Evolutionary conservation across 257 asterid species (phyloP).

Genomic region (Solanum habrochaites): DNA sequence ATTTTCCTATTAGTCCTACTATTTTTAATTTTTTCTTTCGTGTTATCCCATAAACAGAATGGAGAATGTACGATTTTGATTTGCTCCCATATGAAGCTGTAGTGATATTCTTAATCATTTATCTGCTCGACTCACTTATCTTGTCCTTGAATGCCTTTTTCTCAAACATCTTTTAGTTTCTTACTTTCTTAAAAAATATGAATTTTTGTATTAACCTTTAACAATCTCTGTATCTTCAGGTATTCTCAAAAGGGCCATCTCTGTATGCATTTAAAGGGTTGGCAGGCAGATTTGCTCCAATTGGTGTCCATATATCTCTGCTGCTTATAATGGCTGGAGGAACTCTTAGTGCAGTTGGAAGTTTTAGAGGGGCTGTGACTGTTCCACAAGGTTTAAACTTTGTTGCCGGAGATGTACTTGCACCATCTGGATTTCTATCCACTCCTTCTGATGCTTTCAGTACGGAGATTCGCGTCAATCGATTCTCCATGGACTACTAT

Average conservation of each 20-base stretch:
- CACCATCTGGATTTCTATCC: slow-evolving; percentile 64
- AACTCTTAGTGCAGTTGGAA: slow-evolving; percentile 78
- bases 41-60: neutral
- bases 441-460: slow-evolving; percentile 75
- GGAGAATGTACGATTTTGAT: neutral
- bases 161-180: neutral
- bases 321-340: slow-evolving; percentile 83
- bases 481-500: slow-evolving; percentile 81
- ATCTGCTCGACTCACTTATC: neutral
- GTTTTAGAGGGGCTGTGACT: slow-evolving; percentile 71
- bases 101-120: neutral
- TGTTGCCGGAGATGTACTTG: slow-evolving; percentile 67
- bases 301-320: slow-evolving; percentile 85
- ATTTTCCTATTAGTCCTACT: neutral
- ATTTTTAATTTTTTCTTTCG: neutral
- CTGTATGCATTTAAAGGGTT: slow-evolving; percentile 83
- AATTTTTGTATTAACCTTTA: neutral
- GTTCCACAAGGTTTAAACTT: slow-evolving; percentile 96
- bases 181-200: neutral
- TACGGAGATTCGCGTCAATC: slow-evolving; percentile 77
- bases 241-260: slow-evolving; percentile 79
- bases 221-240: slow-evolving; percentile 25
- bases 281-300: slow-evolving; percentile 80
- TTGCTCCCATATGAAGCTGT: neutral
- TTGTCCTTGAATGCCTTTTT: neutral